Evolutionary conservation across 345 rosid genomes (phyloP).

Genomic region (Corchorus olitorius): DNA sequence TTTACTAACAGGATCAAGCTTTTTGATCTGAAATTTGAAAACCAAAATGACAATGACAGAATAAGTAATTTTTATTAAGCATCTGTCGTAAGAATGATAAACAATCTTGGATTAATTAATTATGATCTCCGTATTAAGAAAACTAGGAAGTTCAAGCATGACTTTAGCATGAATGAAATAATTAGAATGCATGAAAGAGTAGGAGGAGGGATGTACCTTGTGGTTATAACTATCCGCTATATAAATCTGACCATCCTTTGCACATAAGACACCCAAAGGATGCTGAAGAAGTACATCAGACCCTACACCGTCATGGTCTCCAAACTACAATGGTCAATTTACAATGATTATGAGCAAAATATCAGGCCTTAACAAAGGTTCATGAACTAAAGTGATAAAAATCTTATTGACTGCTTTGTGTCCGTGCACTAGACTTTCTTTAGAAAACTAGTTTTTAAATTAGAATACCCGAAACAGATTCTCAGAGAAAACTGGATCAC

Average conservation of each 20-base stretch:
- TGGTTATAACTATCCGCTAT: conserved; percentile 94
- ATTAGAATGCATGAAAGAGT: not conserved
- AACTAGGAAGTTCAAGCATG: not conserved
- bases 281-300: conserved; percentile 94
- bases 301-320: conserved; percentile 88
- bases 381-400: not conserved
- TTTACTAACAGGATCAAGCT: conserved; percentile 72
- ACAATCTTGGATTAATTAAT: not conserved
- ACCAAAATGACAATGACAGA: conserved; percentile 8
- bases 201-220: conserved; percentile 50
- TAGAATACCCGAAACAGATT: conserved; percentile 77
- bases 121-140: not conserved
- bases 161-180: not conserved
- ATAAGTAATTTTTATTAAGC: not conserved
- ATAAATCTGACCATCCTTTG: conserved; percentile 72
- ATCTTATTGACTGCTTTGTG: not conserved
- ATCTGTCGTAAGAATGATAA: not conserved
- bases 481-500: conserved; percentile 78
- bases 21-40: conserved; percentile 67
- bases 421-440: not conserved
- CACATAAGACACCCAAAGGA: conserved; percentile 81
- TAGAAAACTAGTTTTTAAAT: not conserved
- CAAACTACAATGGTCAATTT: conserved; percentile 56
- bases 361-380: not conserved
- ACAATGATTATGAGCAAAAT: not conserved